These are phyloP conservation scores for Diutina mesorugosa DNA, from an alignment of 1,139 yeast genomes.

Conservation along the genomic window DNA sequence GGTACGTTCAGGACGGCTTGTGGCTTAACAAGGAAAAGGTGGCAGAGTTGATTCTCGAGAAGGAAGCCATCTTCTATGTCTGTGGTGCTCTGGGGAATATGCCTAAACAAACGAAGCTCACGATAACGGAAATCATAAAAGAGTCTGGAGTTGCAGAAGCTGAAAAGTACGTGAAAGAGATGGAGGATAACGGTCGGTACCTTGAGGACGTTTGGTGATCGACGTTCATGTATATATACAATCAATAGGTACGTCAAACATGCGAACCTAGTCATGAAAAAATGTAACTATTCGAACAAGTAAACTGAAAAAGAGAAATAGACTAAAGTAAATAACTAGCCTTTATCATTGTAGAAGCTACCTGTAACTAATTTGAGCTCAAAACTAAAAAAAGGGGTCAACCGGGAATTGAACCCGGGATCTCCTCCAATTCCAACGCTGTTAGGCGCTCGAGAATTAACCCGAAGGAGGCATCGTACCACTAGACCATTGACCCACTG, in stretches of 20 bases:
- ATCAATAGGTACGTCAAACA: not conserved
- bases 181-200: conserved; percentile 62
- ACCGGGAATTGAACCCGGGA: conserved; percentile 3
- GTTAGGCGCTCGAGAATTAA: not conserved
- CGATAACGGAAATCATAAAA: conserved; percentile 48
- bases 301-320: not conserved
- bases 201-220: conserved; percentile 84
- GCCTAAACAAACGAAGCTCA: conserved; percentile 84
- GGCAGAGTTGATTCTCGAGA: conserved; percentile 38
- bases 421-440: not conserved
- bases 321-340: not conserved
- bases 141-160: conserved; percentile 34
- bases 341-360: not conserved
- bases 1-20: conserved; percentile 65
- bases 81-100: conserved; percentile 93
- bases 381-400: not conserved
- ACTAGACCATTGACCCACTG: conserved; percentile 1
- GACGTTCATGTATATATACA: not conserved
- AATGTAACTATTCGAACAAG: not conserved
- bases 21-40: conserved; percentile 36
- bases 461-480: conserved; percentile 3
- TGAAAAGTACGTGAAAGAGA: conserved; percentile 31
- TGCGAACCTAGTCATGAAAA: not conserved
- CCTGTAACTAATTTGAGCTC: not conserved
- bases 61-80: conserved; percentile 51